A percentile compares a stretch with the other conserved stretches of the same genome.
phyloP scores from a whole-genome alignment of 371 early-diverging fungal genomes.

The Mortierella sp. region DNA sequence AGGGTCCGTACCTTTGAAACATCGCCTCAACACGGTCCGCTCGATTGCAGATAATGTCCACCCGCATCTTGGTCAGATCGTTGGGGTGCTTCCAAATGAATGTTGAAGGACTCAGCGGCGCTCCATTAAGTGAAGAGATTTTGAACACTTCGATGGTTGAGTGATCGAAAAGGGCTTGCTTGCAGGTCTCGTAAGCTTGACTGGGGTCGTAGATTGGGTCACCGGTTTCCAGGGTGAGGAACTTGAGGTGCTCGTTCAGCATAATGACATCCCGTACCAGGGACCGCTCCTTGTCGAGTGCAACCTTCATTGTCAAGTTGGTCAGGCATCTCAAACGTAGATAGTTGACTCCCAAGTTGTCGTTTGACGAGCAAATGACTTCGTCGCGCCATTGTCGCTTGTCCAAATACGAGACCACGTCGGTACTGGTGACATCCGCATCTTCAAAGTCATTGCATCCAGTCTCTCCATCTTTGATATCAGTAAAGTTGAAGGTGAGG shows the following conservation, averaged over 20 bases:
- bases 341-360: not conserved
- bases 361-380: not conserved
- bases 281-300: not conserved
- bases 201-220: not conserved
- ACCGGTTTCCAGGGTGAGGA: not conserved
- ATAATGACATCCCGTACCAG: not conserved
- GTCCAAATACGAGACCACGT: not conserved
- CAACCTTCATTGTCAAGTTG: not conserved
- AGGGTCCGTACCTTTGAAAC: not conserved
- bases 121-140: not conserved
- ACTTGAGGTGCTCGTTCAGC: not conserved
- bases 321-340: not conserved
- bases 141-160: not conserved
- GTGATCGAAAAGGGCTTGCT: not conserved
- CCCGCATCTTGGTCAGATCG: not conserved
- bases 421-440: not conserved
- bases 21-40: not conserved
- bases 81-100: not conserved
- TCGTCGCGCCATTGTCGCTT: not conserved
- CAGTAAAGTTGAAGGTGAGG: not conserved
- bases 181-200: conserved; percentile 2
- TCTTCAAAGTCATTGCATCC: not conserved
- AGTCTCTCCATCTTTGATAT: not conserved
- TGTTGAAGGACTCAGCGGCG: not conserved
- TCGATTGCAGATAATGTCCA: not conserved